Conservation (phyloP, 2,329 filamentous ascomycete genomes). For the Aspergillus floridensis region DNA sequence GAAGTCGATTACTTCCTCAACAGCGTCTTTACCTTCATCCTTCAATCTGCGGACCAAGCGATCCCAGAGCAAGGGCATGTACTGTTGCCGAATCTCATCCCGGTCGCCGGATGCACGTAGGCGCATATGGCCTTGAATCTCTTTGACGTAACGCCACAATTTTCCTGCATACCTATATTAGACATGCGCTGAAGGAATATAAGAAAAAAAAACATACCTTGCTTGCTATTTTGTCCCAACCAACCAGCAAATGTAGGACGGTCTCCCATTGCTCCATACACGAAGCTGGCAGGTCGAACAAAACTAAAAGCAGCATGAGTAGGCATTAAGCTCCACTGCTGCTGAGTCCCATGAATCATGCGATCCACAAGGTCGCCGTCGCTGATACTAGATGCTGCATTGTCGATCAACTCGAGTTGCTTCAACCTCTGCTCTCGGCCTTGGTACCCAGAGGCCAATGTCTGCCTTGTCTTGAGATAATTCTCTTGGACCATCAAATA, state of each 20-base stretch:
- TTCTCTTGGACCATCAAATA: constrained; percentile 98
- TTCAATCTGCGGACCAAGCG: constrained; percentile 72
- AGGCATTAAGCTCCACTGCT: constrained; percentile 98
- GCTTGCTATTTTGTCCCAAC: constrained; percentile 93
- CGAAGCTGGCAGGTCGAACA: constrained; percentile 82
- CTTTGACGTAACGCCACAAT: constrained; percentile 77
- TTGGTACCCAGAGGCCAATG: constrained; percentile 59
- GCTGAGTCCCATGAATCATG: constrained; percentile 97
- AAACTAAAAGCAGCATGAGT: constrained; percentile 94
- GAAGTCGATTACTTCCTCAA: constrained; percentile 80
- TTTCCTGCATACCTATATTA: constrained; percentile 44
- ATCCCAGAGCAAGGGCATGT: constrained; percentile 84
- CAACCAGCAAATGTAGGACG: constrained; percentile 79
- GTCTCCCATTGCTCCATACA: constrained; percentile 72
- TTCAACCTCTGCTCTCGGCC: constrained; percentile 73
- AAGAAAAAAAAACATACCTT: constrained; percentile 51
- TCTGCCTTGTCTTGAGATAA: constrained; percentile 80
- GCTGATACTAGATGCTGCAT: constrained; percentile 92
- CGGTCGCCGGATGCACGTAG: constrained; percentile 85
- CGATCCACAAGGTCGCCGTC: constrained; percentile 93
- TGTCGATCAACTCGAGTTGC: constrained; percentile 78
- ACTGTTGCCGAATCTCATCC: constrained; percentile 91
- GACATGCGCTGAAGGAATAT: neutral
- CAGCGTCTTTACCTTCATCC: constrained; percentile 74
- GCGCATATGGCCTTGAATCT: constrained; percentile 96